Evolutionary conservation across 768 basidiomycete genomes (phyloP).

Genomic region (Polyporus arcularius): DNA sequence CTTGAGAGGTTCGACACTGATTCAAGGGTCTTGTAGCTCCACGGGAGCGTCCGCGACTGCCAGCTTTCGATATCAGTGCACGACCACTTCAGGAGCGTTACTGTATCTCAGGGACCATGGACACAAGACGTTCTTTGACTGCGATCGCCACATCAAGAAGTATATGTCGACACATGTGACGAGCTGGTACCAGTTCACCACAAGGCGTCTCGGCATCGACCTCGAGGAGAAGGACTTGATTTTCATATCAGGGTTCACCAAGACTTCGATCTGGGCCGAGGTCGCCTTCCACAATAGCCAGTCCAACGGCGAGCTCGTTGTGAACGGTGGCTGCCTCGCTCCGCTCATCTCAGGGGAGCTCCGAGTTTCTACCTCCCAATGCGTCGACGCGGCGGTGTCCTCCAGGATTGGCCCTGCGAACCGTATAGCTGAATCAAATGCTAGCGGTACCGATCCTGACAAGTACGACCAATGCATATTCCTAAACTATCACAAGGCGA

Average conservation of each 20-base stretch:
- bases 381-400: not conserved
- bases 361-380: not conserved
- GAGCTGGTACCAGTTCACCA: not conserved
- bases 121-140: not conserved
- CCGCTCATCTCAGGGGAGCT: not conserved
- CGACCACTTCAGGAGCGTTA: not conserved
- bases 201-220: not conserved
- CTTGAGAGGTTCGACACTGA: not conserved
- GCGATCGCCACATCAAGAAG: not conserved
- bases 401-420: not conserved
- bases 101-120: not conserved
- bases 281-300: not conserved
- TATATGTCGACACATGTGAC: not conserved
- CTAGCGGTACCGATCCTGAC: not conserved
- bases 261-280: not conserved
- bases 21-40: not conserved
- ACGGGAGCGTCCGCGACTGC: not conserved
- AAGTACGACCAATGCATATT: conserved; percentile 15
- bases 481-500: conserved; percentile 12
- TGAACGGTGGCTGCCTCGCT: not conserved
- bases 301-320: not conserved
- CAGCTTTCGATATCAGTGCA: not conserved
- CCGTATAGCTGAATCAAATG: not conserved
- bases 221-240: not conserved
- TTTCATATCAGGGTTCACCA: not conserved